Evolutionary conservation across 2,329 filamentous ascomycete species (phyloP).

Genomic region (Colletotrichum sp.): DNA sequence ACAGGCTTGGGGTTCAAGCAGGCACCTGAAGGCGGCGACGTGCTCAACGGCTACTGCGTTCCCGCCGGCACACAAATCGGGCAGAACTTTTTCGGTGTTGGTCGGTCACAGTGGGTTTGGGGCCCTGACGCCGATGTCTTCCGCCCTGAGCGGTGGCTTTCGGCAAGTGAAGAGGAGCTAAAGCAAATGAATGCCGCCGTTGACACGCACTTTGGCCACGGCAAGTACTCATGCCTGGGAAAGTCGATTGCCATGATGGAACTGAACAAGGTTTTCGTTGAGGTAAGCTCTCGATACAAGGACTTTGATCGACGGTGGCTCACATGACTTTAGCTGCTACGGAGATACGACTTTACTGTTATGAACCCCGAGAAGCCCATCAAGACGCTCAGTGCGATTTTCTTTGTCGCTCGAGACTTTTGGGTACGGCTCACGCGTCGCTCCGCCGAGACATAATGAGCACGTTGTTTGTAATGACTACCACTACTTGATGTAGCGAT

Average conservation of each 20-base stretch:
- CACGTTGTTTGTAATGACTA: accelerated
- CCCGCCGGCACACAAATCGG: constrained; percentile 59
- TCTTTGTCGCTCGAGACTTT: constrained; percentile 39
- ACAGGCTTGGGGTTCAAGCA: constrained; percentile 58
- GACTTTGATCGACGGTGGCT: background rate
- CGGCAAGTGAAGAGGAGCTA: constrained; percentile 31
- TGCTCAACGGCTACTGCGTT: constrained; percentile 55
- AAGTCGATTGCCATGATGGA: constrained; percentile 54
- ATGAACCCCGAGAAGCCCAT: constrained; percentile 37
- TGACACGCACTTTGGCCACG: constrained; percentile 52
- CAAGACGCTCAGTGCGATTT: constrained; percentile 34
- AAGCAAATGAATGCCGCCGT: constrained; percentile 39
- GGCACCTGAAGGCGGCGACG: constrained; percentile 55
- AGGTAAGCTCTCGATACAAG: constrained; percentile 25
- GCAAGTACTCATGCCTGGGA: constrained; percentile 50
- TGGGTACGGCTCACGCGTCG: constrained; percentile 34
- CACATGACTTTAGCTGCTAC: constrained; percentile 28
- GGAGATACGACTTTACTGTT: constrained; percentile 37
- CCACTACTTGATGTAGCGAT: background rate
- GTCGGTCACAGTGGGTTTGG: constrained; percentile 56
- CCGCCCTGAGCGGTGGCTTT: constrained; percentile 62
- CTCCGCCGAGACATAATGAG: background rate
- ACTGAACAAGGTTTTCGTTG: constrained; percentile 51
- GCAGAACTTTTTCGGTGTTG: constrained; percentile 60
- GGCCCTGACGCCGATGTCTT: constrained; percentile 62